These are phyloP conservation scores for Peniophora sp. DNA, from an alignment of 1,284 basidiomycete species.

Conservation along the genomic window DNA sequence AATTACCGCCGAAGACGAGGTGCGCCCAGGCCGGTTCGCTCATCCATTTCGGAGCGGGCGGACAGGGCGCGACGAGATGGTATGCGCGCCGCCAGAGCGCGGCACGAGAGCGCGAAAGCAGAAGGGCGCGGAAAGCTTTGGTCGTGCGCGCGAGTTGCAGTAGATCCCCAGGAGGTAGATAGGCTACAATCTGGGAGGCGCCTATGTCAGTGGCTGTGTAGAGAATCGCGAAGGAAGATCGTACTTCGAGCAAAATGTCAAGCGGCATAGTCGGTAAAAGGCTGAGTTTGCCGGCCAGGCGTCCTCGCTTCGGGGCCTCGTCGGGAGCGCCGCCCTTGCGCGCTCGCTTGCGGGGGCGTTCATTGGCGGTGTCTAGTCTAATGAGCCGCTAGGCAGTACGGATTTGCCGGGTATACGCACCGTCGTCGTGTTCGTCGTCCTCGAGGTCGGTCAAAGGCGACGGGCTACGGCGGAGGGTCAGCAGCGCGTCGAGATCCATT, in stretches of 20 bases:
- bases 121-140: slow-evolving; percentile 3
- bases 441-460: neutral
- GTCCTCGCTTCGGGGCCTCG: neutral
- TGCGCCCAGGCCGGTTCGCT: slow-evolving; percentile 3
- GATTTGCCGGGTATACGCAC: neutral
- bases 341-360: neutral
- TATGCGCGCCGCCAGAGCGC: slow-evolving; percentile 1
- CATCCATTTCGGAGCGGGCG: slow-evolving; percentile 1
- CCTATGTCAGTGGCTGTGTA: neutral
- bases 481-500: neutral
- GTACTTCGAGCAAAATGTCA: slow-evolving; percentile 4
- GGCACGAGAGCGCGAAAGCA: neutral
- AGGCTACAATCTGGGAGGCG: slow-evolving; percentile 1
- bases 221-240: neutral
- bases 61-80: neutral
- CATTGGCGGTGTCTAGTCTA: neutral
- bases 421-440: neutral
- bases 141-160: slow-evolving; percentile 1
- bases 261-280: slow-evolving; percentile 3
- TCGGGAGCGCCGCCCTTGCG: neutral
- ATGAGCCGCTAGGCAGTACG: neutral
- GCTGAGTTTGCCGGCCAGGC: slow-evolving; percentile 3
- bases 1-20: slow-evolving; percentile 3
- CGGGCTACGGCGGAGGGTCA: neutral
- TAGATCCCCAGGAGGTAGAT: slow-evolving; percentile 3